Conservation (phyloP, 768 basidiomycete genomes). For the Cystobasidiopsis lactophilus region DNA sequence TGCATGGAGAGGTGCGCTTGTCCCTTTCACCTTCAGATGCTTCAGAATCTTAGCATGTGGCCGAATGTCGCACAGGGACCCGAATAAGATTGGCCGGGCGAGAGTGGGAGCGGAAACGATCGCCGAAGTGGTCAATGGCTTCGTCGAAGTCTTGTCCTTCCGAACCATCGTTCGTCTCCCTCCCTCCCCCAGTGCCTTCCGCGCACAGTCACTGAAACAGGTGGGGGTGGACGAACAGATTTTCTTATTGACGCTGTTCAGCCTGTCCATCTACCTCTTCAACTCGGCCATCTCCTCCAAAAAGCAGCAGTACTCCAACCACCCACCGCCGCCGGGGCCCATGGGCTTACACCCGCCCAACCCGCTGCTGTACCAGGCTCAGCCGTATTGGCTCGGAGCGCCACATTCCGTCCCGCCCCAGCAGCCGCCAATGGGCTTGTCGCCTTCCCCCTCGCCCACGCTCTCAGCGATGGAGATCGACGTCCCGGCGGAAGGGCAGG, state of each 20-base stretch:
- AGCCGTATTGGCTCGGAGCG: no score
- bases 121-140: constrained; percentile 86
- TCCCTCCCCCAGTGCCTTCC: background rate
- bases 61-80: constrained; percentile 72
- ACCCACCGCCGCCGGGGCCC: no score
- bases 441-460: no score
- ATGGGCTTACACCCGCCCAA: no score
- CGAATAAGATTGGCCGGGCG: constrained; percentile 65
- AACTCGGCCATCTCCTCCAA: background rate
- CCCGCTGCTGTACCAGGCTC: no score
- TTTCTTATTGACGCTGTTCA: background rate
- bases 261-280: background rate
- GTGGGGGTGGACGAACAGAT: background rate
- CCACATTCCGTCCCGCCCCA: no score
- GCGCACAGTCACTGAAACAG: background rate
- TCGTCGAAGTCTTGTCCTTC: constrained; percentile 94
- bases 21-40: constrained; percentile 29
- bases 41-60: no score
- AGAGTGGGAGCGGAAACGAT: constrained; percentile 81
- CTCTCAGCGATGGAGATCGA: no score
- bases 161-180: constrained; percentile 55
- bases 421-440: no score
- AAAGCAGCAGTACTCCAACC: background rate
- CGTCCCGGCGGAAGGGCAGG: no score
- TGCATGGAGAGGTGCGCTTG: constrained; percentile 24